A percentile compares a stretch with the other conserved stretches of the same genome.
These are phyloP conservation scores for Aspergillus saccharolyticus DNA, from an alignment of 495 filamentous ascomycete genomes.

Conservation along the genomic window DNA sequence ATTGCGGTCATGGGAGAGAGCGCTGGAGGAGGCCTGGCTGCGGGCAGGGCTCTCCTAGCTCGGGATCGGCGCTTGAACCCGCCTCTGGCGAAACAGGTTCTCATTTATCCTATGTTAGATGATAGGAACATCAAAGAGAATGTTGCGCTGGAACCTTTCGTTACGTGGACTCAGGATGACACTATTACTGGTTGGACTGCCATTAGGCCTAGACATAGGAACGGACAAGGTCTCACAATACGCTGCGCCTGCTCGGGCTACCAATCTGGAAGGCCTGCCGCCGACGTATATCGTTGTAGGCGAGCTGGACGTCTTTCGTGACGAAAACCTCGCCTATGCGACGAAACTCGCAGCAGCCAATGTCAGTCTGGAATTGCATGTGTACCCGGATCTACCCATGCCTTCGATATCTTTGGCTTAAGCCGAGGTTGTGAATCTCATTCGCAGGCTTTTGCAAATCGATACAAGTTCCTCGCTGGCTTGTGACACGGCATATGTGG, in stretches of 20 bases:
- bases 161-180: slow-evolving; percentile 21
- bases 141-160: slow-evolving; percentile 8
- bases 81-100: slow-evolving; percentile 32
- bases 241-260: slow-evolving; percentile 14
- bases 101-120: slow-evolving; percentile 45
- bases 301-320: slow-evolving; percentile 20
- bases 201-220: background rate
- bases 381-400: slow-evolving; percentile 25
- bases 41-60: slow-evolving; percentile 33
- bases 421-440: background rate
- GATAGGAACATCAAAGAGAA: slow-evolving; percentile 15
- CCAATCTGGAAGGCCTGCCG: slow-evolving; percentile 17
- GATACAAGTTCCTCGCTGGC: background rate
- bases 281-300: slow-evolving; percentile 24
- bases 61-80: slow-evolving; percentile 33
- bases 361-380: slow-evolving; percentile 21
- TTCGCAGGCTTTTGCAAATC: background rate
- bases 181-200: slow-evolving; percentile 7
- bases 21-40: slow-evolving; percentile 51
- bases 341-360: slow-evolving; percentile 16
- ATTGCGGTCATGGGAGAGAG: slow-evolving; percentile 52
- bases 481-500: background rate
- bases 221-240: slow-evolving; percentile 8
- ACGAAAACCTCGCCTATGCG: slow-evolving; percentile 18
- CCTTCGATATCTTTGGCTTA: slow-evolving; percentile 23